Base-by-base conservation (phyloP, 2,329 filamentous ascomycete species). In the Calonectria hongkongensis region DNA sequence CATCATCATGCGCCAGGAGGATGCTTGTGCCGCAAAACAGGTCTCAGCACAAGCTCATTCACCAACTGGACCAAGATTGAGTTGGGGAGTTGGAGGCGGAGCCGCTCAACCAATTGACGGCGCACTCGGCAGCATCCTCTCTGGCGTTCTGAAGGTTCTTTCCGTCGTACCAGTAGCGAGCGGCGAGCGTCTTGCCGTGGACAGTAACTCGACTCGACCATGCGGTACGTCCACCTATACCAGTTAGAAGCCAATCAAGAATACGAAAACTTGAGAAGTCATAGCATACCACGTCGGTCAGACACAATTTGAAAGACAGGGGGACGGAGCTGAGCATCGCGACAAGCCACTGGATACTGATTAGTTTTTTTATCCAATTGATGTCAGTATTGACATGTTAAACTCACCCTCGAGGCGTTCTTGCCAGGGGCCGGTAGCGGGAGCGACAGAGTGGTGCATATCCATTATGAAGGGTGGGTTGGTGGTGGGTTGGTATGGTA, bases 131-230 rank as follows among this genome's bases (percentile, higher is more conserved):
- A n/a, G 95, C 95, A 82, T 98, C 95, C 84, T 98, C 95, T 85
- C 92, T 93, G 71, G 95, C 95, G 81, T 97, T 97, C 87, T 96
- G 92, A 83, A 96, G 89, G 81, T 95, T 95, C 82, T 95, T 92
- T 73, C 95, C 95, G 83, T 97, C 95, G 85, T 98, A 98, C 95
- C 95, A 98, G 85, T 92, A 98, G 74, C 95, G 91, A 58, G 95
- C 95, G n/a, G 89, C 82, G 79, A 94, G 89, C 58, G 86, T 88
- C 64, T 89, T 86, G 67, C 92, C 92, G 78, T 90, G 88, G 71
- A 98, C 90, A n/a, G 88, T 91, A 71, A 98, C 95, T 72, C 89
- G 90, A 86, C 93, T 94, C 71, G 95, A 96, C 95, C 95, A 98
- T 71, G 95, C 95, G 71, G 95, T 98, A 79, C 95, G 94, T 77